phyloP scores from a whole-genome alignment of 352 stramenopile genomes.

The Thraustochytrium sp. region DNA sequence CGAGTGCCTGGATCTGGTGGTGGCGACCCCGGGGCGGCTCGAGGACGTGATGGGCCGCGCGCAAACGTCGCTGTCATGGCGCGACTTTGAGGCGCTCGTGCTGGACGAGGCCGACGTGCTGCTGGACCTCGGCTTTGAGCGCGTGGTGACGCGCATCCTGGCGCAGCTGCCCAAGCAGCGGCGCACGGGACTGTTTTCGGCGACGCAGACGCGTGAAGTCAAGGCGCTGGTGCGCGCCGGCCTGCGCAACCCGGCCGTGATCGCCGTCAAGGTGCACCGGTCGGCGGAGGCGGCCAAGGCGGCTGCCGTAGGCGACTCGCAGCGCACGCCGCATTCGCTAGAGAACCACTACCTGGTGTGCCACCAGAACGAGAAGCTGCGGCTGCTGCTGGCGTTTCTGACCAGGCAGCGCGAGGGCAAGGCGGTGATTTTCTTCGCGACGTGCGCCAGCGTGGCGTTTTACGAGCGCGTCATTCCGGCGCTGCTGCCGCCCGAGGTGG shows the following conservation, averaged over 20 bases:
- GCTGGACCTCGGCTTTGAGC: constrained; percentile 61
- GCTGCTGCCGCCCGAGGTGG: constrained; percentile 56
- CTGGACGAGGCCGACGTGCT: constrained; percentile 98
- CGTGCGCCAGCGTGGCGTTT: constrained; percentile 97
- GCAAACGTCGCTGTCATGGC: constrained; percentile 24
- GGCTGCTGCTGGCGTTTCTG: constrained; percentile 84
- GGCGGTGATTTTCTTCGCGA: constrained; percentile 98
- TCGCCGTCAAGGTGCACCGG: constrained; percentile 85
- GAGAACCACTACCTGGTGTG: constrained; percentile 93
- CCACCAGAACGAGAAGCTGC: constrained; percentile 86
- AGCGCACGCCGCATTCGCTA: constrained; percentile 65
- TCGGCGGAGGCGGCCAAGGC: too few species aligned
- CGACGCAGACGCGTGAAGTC: constrained; percentile 78
- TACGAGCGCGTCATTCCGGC: constrained; percentile 81
- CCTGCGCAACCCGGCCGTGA: constrained; percentile 94
- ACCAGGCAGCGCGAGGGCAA: constrained; percentile 58
- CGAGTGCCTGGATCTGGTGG: constrained; percentile 58
- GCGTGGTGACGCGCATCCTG: constrained; percentile 69
- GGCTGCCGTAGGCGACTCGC: constrained; percentile 54
- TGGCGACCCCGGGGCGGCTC: constrained; percentile 71
- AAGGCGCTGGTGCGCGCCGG: constrained; percentile 87
- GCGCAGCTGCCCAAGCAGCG: constrained; percentile 90
- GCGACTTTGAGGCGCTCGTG: constrained; percentile 86
- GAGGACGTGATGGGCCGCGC: constrained; percentile 73
- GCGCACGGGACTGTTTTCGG: constrained; percentile 83